Conservation (phyloP, 2,329 filamentous ascomycete genomes). For the Helicocarpus griseus region DNA sequence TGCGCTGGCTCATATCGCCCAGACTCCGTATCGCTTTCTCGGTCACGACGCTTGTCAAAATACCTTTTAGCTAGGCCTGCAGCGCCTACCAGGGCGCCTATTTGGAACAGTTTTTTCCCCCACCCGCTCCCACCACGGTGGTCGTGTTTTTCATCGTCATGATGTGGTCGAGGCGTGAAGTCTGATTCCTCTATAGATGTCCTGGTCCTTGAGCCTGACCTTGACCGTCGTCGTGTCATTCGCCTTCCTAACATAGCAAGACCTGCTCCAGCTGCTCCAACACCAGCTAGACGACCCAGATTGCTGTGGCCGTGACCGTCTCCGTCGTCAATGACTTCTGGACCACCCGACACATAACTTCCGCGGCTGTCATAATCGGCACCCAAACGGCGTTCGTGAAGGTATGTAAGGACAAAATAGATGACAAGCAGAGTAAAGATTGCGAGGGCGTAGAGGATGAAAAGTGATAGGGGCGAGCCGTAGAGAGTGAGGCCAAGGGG, state of each 20-base stretch:
- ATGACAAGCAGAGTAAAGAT: conserved; percentile 60
- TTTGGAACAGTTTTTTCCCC: conserved; percentile 50
- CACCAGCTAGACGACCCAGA: conserved; percentile 42
- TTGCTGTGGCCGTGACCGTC: conserved; percentile 33
- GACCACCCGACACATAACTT: conserved; percentile 44
- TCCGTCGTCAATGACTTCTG: conserved; percentile 41
- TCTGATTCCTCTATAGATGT: conserved; percentile 33
- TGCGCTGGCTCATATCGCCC: conserved; percentile 44
- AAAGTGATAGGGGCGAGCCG: conserved; percentile 74
- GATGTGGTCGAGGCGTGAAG: conserved; percentile 45
- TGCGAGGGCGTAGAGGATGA: conserved; percentile 77
- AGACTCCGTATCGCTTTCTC: conserved; percentile 44
- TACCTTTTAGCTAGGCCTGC: conserved; percentile 52
- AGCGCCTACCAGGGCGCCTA: conserved; percentile 54
- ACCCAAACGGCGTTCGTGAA: conserved; percentile 46
- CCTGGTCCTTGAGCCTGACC: conserved; percentile 35
- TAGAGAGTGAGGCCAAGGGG: conserved; percentile 85
- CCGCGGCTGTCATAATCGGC: conserved; percentile 50
- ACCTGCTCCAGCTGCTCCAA: conserved; percentile 49
- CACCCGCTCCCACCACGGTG: conserved; percentile 44
- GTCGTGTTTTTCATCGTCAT: conserved; percentile 57
- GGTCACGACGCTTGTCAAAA: conserved; percentile 46
- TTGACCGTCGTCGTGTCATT: conserved; percentile 24
- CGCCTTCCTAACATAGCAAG: conserved; percentile 41
- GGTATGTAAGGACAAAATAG: conserved; percentile 74